Evolutionary conservation across 2,329 filamentous ascomycete species (phyloP).

Genomic region (Aspergillus hiratsukae): DNA sequence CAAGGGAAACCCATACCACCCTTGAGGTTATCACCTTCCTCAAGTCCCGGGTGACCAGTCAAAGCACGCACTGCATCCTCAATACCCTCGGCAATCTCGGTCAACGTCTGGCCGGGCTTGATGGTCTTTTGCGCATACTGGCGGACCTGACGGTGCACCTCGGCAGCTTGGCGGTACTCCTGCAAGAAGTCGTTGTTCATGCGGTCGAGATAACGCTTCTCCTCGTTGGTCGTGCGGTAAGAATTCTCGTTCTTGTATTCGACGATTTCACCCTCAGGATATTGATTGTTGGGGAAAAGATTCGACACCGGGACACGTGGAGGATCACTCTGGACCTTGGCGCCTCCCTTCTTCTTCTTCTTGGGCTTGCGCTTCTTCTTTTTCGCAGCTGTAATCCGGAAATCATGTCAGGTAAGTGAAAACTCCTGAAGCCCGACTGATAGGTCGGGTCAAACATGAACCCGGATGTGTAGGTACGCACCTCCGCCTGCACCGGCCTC

Average conservation of each 20-base stretch:
- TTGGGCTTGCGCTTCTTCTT: conserved; percentile 80
- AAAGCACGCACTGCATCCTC: conserved; percentile 75
- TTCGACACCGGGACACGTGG: conserved; percentile 69
- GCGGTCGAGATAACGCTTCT: conserved; percentile 77
- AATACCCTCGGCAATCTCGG: conserved; percentile 81
- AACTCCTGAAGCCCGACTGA: not conserved
- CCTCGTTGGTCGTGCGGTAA: conserved; percentile 75
- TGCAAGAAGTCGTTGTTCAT: conserved; percentile 73
- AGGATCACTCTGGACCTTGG: conserved; percentile 70
- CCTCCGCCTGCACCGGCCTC: conserved; percentile 38
- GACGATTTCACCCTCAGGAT: conserved; percentile 72
- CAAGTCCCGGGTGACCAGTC: conserved; percentile 69
- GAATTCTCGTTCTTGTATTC: conserved; percentile 74
- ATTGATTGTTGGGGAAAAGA: conserved; percentile 67
- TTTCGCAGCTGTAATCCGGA: conserved; percentile 45
- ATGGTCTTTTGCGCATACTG: conserved; percentile 77
- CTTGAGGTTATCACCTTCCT: conserved; percentile 71
- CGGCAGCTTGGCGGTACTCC: conserved; percentile 80
- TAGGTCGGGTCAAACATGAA: not conserved
- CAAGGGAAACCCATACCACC: conserved; percentile 85
- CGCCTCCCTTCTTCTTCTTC: conserved; percentile 59
- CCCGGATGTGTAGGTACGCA: conserved; percentile 15
- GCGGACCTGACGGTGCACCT: conserved; percentile 82
- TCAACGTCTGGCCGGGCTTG: conserved; percentile 74
- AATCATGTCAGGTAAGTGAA: not conserved